Evolutionary conservation across 83 land plant species (phyloP).

Genomic region (Diphasiastrum complanatum): DNA sequence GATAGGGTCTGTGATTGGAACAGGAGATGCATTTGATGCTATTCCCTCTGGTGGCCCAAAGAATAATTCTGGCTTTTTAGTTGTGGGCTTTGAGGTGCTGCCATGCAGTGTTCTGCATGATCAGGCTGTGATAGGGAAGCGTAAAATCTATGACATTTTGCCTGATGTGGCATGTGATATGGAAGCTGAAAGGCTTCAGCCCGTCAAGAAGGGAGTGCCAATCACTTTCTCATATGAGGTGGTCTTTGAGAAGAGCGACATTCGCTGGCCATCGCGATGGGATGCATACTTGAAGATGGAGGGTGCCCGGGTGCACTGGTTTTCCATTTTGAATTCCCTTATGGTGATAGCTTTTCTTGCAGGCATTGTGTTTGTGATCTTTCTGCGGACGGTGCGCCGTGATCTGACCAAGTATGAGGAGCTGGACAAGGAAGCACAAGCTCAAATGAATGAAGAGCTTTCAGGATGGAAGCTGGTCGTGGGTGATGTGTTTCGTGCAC

Average conservation of each 20-base stretch:
- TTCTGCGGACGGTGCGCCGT: constrained; percentile 52
- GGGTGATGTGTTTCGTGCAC: constrained; percentile 60
- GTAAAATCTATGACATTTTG: constrained; percentile 32
- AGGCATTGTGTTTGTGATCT: constrained; percentile 58
- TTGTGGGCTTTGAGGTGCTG: constrained; percentile 56
- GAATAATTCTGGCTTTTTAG: constrained; percentile 43
- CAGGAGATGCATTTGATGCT: constrained; percentile 3
- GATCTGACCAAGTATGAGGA: constrained; percentile 56
- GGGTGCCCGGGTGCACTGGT: constrained; percentile 60
- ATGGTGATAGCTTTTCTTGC: constrained; percentile 58
- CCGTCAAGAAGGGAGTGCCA: constrained; percentile 34
- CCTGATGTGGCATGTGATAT: constrained; percentile 27
- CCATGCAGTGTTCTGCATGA: constrained; percentile 49
- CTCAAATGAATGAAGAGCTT: constrained; percentile 60
- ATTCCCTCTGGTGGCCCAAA: constrained; percentile 31
- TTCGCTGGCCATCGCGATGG: constrained; percentile 58
- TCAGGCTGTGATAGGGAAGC: constrained; percentile 33
- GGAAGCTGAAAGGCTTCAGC: constrained; percentile 33
- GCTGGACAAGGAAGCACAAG: constrained; percentile 56
- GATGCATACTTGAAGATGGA: constrained; percentile 53
- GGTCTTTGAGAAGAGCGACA: constrained; percentile 52
- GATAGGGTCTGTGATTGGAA: constrained; percentile 3
- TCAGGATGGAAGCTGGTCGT: constrained; percentile 72
- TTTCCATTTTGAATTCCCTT: constrained; percentile 48
- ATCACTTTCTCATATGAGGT: constrained; percentile 57